phyloP scores from a whole-genome alignment of 2,329 filamentous ascomycete species.

The Penicillium occitanis region DNA sequence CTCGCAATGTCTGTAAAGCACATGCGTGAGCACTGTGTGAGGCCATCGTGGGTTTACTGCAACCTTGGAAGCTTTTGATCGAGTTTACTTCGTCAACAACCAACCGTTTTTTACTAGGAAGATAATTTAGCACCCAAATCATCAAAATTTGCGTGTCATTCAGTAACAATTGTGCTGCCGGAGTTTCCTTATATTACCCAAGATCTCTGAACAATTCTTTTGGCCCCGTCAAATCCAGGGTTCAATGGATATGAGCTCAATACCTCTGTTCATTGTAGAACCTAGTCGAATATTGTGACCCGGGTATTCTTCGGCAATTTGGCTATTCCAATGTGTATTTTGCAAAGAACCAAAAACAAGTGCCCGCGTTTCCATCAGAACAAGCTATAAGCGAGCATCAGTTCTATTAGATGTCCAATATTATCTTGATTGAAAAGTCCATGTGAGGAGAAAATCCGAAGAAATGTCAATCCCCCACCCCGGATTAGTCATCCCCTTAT shows the following conservation, averaged over 20 bases:
- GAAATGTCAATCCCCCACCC: neutral
- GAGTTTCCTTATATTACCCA: neutral
- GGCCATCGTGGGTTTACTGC: neutral
- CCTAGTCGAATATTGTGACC: neutral
- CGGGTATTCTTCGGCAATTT: neutral
- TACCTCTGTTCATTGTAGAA: neutral
- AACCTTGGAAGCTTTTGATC: too few species aligned
- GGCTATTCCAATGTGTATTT: neutral
- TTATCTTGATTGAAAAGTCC: neutral
- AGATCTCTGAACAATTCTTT: neutral
- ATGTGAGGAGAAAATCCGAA: neutral
- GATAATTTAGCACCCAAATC: neutral
- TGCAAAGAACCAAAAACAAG: neutral
- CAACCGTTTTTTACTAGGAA: neutral
- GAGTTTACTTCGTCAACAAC: neutral
- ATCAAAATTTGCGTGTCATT: neutral
- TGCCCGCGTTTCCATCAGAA: neutral
- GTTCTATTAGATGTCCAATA: too few species aligned
- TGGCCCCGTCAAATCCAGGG: neutral
- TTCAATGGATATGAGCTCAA: neutral
- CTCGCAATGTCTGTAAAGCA: conserved; percentile 32
- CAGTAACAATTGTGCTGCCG: neutral
- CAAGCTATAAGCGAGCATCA: neutral
- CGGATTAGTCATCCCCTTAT: conserved; percentile 2
- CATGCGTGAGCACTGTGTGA: neutral